phyloP scores from a whole-genome alignment of 78 protist species.

The Isochrysis galbana region DNA sequence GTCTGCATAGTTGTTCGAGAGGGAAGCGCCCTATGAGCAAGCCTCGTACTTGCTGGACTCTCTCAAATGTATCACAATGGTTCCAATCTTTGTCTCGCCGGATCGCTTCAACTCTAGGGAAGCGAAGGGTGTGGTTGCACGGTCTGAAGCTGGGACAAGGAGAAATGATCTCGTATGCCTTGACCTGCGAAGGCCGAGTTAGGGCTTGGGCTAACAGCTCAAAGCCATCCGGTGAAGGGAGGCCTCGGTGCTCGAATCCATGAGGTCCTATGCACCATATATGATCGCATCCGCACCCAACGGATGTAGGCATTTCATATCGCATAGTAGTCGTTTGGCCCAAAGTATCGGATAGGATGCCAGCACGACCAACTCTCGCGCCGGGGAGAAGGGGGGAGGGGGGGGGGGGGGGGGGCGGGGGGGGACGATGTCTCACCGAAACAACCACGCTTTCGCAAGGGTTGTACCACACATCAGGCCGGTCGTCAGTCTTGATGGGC shows the following conservation, averaged over 20 bases:
- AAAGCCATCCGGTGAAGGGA: not conserved
- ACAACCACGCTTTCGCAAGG: not conserved
- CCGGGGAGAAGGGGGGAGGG: no score
- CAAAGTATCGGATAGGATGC: not conserved
- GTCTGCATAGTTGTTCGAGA: no score
- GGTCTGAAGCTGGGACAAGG: no score
- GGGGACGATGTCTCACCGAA: not conserved
- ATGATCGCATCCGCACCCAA: not conserved
- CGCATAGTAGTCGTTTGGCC: not conserved
- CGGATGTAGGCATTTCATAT: not conserved
- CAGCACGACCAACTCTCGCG: not conserved
- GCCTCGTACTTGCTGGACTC: no score
- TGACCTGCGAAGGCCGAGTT: not conserved
- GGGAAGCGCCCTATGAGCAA: no score
- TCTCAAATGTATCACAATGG: no score
- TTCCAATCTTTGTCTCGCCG: no score
- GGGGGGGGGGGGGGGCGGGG: no score
- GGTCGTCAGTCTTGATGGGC: not conserved
- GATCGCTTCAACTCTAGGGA: no score
- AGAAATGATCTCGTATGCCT: conserved; percentile 8
- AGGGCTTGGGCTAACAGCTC: not conserved
- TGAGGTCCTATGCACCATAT: not conserved
- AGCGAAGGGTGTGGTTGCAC: no score
- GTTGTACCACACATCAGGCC: not conserved
- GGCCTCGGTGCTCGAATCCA: not conserved